Conservation (phyloP, 2,329 filamentous ascomycete genomes). For the Botryotinia globosa region DNA sequence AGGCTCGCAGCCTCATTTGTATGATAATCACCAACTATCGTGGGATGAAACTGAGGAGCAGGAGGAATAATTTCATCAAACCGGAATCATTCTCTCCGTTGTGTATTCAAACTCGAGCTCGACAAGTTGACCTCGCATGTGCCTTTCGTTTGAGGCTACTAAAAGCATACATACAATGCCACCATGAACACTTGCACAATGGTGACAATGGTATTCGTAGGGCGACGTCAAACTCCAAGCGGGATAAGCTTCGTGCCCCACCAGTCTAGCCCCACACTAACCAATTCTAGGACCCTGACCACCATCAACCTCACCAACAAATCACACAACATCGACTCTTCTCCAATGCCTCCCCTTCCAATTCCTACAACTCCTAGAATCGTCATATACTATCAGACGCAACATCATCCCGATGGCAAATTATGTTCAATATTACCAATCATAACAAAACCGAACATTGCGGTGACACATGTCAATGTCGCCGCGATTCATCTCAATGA, state of each 20-base stretch:
- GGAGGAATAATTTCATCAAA: neutral
- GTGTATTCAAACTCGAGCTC: neutral
- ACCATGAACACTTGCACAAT: neutral
- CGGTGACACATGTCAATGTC: constrained; percentile 78
- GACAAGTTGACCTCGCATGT: no score
- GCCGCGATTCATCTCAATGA: constrained; percentile 83
- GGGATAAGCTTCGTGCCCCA: neutral
- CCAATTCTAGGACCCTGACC: constrained; percentile 4
- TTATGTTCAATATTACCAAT: constrained; percentile 60
- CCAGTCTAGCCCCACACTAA: neutral
- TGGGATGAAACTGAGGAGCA: neutral
- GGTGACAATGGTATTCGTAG: neutral
- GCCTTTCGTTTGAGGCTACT: neutral
- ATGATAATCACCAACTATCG: neutral
- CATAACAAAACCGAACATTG: constrained; percentile 49
- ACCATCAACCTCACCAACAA: constrained; percentile 8
- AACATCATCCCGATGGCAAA: constrained; percentile 51
- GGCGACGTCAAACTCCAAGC: neutral
- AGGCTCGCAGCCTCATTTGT: neutral
- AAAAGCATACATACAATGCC: neutral
- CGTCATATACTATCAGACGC: constrained; percentile 63
- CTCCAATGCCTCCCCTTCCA: constrained; percentile 36
- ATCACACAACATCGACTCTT: neutral
- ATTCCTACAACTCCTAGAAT: constrained; percentile 38
- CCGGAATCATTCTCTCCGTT: neutral